Evolutionary conservation across 345 rosid species (phyloP).

Genomic region (Psidium guajava): DNA sequence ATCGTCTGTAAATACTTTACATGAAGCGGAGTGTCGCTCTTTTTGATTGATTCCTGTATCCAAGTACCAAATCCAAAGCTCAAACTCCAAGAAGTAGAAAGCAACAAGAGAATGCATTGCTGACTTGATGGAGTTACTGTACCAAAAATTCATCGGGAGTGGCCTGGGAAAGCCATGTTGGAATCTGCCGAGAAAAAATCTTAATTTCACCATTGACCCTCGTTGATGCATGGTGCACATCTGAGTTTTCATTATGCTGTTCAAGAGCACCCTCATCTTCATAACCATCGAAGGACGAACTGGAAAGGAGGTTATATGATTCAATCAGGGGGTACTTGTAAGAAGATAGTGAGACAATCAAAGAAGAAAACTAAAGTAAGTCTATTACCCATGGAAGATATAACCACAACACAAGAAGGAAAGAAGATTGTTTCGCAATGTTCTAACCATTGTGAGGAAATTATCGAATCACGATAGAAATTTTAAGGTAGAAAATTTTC

Average conservation of each 20-base stretch:
- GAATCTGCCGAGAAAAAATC: slow-evolving; percentile 43
- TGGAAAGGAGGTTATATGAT: slow-evolving; percentile 12
- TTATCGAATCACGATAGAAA: not conserved
- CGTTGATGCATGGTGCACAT: slow-evolving; percentile 21
- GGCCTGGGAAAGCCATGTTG: slow-evolving; percentile 78
- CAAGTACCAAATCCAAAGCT: slow-evolving; percentile 6
- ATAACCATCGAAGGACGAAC: slow-evolving; percentile 80
- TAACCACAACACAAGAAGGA: not conserved
- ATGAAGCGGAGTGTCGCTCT: slow-evolving; percentile 81
- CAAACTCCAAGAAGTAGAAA: slow-evolving; percentile 10
- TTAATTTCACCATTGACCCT: slow-evolving; percentile 47
- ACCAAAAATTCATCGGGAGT: slow-evolving; percentile 93
- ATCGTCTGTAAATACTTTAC: slow-evolving; percentile 91
- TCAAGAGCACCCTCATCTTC: slow-evolving; percentile 64
- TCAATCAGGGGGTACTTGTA: not conserved
- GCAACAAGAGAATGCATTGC: not conserved
- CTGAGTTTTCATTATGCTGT: slow-evolving; percentile 42
- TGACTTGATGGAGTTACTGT: slow-evolving; percentile 15
- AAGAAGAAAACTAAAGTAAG: not conserved
- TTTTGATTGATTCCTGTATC: slow-evolving; percentile 70
- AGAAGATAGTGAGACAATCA: slow-evolving; percentile 1
- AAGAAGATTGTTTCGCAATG: not conserved
- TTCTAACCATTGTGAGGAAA: not conserved
- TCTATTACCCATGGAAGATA: not conserved
- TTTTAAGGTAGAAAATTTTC: not conserved